phyloP scores from a whole-genome alignment of 345 rosid genomes.

The Erucastrum elatum region DNA sequence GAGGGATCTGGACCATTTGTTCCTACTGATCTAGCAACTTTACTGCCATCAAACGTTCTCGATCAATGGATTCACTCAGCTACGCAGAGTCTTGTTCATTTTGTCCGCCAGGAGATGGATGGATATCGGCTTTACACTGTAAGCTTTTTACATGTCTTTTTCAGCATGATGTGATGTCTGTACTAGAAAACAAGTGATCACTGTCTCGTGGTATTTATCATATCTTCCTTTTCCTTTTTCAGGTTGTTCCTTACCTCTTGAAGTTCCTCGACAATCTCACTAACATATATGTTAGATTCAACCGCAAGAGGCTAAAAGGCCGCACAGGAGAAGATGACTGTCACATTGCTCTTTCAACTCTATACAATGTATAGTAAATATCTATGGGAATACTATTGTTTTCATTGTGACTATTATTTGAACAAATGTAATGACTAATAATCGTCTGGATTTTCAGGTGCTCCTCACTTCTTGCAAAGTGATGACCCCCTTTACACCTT shows the following conservation, averaged over 20 bases:
- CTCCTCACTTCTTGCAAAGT: conserved; percentile 93
- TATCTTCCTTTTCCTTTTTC: neutral
- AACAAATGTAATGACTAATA: neutral
- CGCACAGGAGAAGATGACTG: conserved; percentile 93
- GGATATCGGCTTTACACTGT: conserved; percentile 96
- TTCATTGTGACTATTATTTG: conserved; percentile 9
- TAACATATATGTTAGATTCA: conserved; percentile 92
- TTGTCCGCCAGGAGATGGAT: conserved; percentile 89
- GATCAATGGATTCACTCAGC: conserved; percentile 99
- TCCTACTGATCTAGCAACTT: conserved; percentile 61
- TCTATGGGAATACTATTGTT: conserved; percentile 10
- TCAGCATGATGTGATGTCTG: conserved; percentile 8
- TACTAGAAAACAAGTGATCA: neutral
- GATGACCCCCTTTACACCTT: conserved; percentile 99
- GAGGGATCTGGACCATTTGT: conserved; percentile 75
- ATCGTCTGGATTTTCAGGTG: conserved; percentile 57
- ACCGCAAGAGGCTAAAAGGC: conserved; percentile 97
- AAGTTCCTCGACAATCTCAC: conserved; percentile 96
- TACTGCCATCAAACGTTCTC: conserved; percentile 83
- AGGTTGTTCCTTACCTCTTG: conserved; percentile 97
- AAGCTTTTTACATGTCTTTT: conserved; percentile 30
- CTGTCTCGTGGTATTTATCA: conserved; percentile 5
- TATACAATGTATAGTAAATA: conserved; percentile 69
- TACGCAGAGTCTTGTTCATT: conserved; percentile 95
- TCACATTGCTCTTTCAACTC: conserved; percentile 81